phyloP scores from a whole-genome alignment of 2,329 filamentous ascomycete species.

The Botrytis aclada region DNA sequence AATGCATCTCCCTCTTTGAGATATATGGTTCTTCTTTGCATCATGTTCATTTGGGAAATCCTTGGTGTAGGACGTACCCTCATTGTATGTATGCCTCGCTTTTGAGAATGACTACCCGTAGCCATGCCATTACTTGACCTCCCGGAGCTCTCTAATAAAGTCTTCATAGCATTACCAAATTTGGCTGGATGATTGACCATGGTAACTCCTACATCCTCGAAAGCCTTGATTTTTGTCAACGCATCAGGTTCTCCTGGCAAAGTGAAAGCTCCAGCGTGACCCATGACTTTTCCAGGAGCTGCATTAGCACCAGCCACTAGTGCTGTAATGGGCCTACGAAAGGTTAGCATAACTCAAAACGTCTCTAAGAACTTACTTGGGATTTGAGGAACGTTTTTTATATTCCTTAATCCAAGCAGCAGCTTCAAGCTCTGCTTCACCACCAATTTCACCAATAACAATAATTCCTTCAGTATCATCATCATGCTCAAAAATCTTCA shows the following conservation, averaged over 20 bases:
- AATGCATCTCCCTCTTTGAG: slow-evolving; percentile 53
- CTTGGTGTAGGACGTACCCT: slow-evolving; percentile 27
- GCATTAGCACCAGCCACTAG: slow-evolving; percentile 65
- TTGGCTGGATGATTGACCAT: slow-evolving; percentile 75
- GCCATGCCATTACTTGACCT: slow-evolving; percentile 40
- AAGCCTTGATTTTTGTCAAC: slow-evolving; percentile 61
- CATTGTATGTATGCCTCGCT: slow-evolving; percentile 51
- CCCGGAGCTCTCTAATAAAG: slow-evolving; percentile 47
- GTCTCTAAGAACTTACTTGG: slow-evolving; percentile 54
- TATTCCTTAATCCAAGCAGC: slow-evolving; percentile 73
- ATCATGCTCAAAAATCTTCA: slow-evolving; percentile 63
- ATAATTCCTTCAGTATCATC: slow-evolving; percentile 65
- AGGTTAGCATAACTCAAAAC: not conserved
- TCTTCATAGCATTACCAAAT: slow-evolving; percentile 67
- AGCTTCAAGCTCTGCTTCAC: slow-evolving; percentile 63
- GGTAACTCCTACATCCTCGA: slow-evolving; percentile 63
- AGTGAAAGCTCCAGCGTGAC: slow-evolving; percentile 73
- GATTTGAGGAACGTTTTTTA: slow-evolving; percentile 50
- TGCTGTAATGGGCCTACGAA: slow-evolving; percentile 64
- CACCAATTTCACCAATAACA: slow-evolving; percentile 65
- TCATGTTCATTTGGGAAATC: slow-evolving; percentile 3
- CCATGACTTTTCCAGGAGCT: slow-evolving; percentile 67
- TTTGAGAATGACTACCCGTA: slow-evolving; percentile 43
- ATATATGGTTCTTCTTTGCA: slow-evolving; percentile 52
- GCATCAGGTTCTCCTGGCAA: slow-evolving; percentile 64